Evolutionary conservation across 345 rosid species (phyloP).

Genomic region (Cochlearia excelsa): DNA sequence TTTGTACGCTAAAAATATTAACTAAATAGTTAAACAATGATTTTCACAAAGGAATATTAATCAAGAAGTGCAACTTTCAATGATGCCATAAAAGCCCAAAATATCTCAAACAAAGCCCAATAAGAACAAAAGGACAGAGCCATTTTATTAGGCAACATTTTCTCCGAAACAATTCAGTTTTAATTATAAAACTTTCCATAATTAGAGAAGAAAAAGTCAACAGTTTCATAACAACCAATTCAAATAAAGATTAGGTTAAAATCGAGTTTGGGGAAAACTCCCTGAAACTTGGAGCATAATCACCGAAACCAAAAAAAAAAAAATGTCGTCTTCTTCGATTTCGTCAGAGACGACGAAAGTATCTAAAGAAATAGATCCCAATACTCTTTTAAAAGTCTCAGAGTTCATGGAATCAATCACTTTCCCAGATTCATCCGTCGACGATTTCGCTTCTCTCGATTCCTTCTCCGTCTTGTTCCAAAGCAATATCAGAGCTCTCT

Average conservation of each 20-base stretch:
- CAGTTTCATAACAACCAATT: background rate
- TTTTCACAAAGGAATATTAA: background rate
- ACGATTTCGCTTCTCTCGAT: conserved; percentile 35
- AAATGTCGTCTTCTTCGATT: conserved; percentile 27
- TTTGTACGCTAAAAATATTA: no score
- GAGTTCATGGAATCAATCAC: conserved; percentile 32
- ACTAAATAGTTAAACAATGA: no score
- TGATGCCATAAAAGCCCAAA: background rate
- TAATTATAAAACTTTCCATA: no score
- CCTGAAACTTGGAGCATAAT: conserved; percentile 16
- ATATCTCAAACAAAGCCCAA: background rate
- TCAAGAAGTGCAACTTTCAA: conserved; percentile 8
- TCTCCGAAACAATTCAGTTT: no score
- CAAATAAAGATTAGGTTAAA: conserved; percentile 13
- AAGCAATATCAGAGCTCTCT: conserved; percentile 40
- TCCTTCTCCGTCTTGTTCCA: conserved; percentile 50
- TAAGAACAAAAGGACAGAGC: no score
- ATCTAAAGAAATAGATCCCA: conserved; percentile 32
- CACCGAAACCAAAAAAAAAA: background rate
- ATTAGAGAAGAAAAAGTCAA: background rate
- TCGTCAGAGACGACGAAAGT: conserved; percentile 16
- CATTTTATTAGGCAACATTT: no score
- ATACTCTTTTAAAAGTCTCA: background rate
- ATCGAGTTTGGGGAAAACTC: conserved; percentile 14
- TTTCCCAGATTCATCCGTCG: conserved; percentile 22